Evolutionary conservation across 1,139 yeast species (phyloP).

Genomic region (Spencermartinsiella ligniputridi): DNA sequence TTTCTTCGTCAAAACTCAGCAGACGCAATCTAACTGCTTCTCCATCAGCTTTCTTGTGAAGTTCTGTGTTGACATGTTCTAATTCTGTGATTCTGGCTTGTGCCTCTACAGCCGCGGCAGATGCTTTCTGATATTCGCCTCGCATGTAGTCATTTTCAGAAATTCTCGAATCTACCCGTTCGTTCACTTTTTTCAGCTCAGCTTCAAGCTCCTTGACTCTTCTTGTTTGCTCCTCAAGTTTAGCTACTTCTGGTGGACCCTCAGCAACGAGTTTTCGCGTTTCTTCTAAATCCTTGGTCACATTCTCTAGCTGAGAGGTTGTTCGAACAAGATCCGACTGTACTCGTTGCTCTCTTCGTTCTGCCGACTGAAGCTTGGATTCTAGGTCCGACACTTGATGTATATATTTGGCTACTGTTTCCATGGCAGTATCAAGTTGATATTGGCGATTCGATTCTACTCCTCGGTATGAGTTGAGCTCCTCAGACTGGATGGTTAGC

Average conservation of each 20-base stretch:
- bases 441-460: slow-evolving; percentile 29
- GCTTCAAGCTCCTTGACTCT: slow-evolving; percentile 41
- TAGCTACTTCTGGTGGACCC: slow-evolving; percentile 23
- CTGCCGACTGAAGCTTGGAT: slow-evolving; percentile 22
- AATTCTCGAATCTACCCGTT: slow-evolving; percentile 37
- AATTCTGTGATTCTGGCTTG: slow-evolving; percentile 38
- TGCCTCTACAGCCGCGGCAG: slow-evolving; percentile 52
- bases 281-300: slow-evolving; percentile 17
- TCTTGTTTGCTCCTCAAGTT: slow-evolving; percentile 32
- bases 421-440: slow-evolving; percentile 40
- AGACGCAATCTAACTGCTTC: slow-evolving; percentile 26
- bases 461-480: slow-evolving; percentile 34
- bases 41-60: slow-evolving; percentile 33
- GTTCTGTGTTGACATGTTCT: slow-evolving; percentile 33
- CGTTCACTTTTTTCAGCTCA: slow-evolving; percentile 39
- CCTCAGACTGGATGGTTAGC: slow-evolving; percentile 22
- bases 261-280: slow-evolving; percentile 11
- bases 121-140: slow-evolving; percentile 60
- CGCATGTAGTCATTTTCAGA: slow-evolving; percentile 64
- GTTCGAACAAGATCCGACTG: slow-evolving; percentile 19
- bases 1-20: slow-evolving; percentile 30
- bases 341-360: slow-evolving; percentile 27
- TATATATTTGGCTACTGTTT: slow-evolving; percentile 37
- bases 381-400: slow-evolving; percentile 24
- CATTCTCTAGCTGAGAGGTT: slow-evolving; percentile 13